phyloP scores from a whole-genome alignment of 768 basidiomycete genomes.

The Neoboletus magnificus region DNA sequence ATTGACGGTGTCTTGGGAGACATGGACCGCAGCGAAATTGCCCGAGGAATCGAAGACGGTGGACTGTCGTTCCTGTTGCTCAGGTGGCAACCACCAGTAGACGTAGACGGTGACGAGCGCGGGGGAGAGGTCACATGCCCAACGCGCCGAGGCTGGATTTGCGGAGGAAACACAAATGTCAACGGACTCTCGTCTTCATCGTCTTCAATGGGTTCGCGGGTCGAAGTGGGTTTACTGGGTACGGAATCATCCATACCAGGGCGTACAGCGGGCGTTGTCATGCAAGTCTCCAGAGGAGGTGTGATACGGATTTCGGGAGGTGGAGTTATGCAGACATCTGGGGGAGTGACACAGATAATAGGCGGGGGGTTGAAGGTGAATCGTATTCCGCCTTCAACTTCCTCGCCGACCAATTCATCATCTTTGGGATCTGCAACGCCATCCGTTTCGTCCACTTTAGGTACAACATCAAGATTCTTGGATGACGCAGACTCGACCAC shows the following conservation, averaged over 20 bases:
- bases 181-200: slow-evolving; percentile 22
- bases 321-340: slow-evolving; percentile 23
- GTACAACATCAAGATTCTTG: slow-evolving; percentile 37
- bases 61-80: slow-evolving; percentile 24
- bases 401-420: slow-evolving; percentile 56
- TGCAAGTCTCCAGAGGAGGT: slow-evolving; percentile 15
- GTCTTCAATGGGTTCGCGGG: slow-evolving; percentile 16
- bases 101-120: slow-evolving; percentile 9
- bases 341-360: slow-evolving; percentile 25
- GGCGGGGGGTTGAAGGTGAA: slow-evolving; percentile 70
- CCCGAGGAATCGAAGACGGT: slow-evolving; percentile 54
- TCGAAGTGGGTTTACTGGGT: slow-evolving; percentile 2
- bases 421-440: slow-evolving; percentile 33
- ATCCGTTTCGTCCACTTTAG: slow-evolving; percentile 39
- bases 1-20: slow-evolving; percentile 26
- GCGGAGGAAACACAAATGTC: slow-evolving; percentile 25
- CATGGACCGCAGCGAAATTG: slow-evolving; percentile 35
- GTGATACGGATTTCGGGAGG: slow-evolving; percentile 25
- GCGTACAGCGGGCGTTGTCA: slow-evolving; percentile 20
- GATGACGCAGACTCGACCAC: slow-evolving; percentile 32
- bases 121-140: slow-evolving; percentile 8
- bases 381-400: slow-evolving; percentile 62
- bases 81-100: slow-evolving; percentile 4
- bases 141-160: background rate
- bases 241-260: background rate